Conservation (phyloP, 176 grass and related monocot species). For the Otatea glauca region DNA sequence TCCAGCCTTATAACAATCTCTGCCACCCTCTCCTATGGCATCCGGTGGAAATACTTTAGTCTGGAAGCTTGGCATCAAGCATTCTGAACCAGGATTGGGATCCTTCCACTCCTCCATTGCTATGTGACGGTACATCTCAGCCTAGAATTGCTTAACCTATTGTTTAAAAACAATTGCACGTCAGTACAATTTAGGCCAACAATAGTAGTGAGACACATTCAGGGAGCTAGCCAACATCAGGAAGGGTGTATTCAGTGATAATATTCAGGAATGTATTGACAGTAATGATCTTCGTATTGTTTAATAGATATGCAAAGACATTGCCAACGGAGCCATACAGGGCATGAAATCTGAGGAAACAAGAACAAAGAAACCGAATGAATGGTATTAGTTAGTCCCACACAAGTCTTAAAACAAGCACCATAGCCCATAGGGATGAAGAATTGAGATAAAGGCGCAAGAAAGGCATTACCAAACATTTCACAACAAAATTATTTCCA, state of each 20-base stretch:
- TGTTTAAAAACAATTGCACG: background rate
- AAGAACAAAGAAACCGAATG: background rate
- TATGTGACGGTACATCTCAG: slow-evolving; percentile 52
- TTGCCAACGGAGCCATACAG: background rate
- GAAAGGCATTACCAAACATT: background rate
- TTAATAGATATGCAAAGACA: slow-evolving; percentile 6
- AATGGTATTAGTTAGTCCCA: background rate
- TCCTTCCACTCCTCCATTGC: slow-evolving; percentile 52
- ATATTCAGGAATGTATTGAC: slow-evolving; percentile 6
- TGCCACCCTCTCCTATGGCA: slow-evolving; percentile 13
- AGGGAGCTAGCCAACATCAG: background rate
- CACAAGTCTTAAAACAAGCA: slow-evolving; percentile 9
- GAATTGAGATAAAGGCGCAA: background rate
- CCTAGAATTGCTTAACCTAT: slow-evolving; percentile 21
- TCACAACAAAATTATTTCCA: background rate
- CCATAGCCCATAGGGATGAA: slow-evolving; percentile 15
- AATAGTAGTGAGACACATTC: background rate
- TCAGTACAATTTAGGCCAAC: background rate
- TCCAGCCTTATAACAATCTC: background rate
- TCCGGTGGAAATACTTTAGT: slow-evolving; percentile 43
- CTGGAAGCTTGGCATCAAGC: slow-evolving; percentile 36
- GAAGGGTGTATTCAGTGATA: background rate
- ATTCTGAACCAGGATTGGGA: slow-evolving; percentile 26
- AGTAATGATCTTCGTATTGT: background rate
- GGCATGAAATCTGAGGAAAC: background rate